Evolutionary conservation across 179 eudicot species (phyloP).

Genomic region (Beta macrorhiza): DNA sequence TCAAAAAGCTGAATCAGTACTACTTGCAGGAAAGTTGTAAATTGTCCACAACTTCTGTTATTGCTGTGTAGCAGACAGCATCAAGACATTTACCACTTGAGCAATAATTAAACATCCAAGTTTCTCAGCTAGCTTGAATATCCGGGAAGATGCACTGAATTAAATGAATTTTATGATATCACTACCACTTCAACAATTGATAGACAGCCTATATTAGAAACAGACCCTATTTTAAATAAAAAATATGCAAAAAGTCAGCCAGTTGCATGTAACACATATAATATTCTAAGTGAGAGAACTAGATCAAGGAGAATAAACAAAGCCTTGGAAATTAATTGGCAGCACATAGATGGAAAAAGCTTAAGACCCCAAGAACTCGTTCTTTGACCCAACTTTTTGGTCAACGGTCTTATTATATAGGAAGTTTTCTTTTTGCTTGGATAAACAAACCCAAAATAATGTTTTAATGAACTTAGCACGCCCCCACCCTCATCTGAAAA

Average conservation of each 20-base stretch:
- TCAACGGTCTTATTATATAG: conserved; percentile 31
- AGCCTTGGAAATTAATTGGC: conserved; percentile 2
- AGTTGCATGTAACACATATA: conserved; percentile 28
- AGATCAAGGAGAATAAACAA: conserved; percentile 28
- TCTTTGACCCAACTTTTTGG: conserved; percentile 32
- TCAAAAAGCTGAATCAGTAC: neutral
- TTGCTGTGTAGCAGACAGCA: conserved; percentile 18
- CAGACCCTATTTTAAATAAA: conserved; percentile 17
- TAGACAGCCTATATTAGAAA: conserved; percentile 24
- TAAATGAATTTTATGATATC: conserved; percentile 15
- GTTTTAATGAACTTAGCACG: neutral
- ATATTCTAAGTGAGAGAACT: conserved; percentile 22
- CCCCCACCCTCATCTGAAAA: neutral
- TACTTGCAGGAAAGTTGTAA: conserved; percentile 13
- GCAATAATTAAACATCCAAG: conserved; percentile 15
- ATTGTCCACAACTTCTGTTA: conserved; percentile 10
- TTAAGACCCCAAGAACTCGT: conserved; percentile 33
- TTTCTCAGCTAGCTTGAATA: neutral
- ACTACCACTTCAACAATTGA: conserved; percentile 11
- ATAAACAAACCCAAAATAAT: neutral
- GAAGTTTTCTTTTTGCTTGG: conserved; percentile 2
- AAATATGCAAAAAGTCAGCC: conserved; percentile 39
- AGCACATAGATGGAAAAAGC: conserved; percentile 21
- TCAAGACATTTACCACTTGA: conserved; percentile 21
- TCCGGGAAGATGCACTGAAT: conserved; percentile 29